Conservation (phyloP, 768 basidiomycete species). For the Melanogaster broomeanus region DNA sequence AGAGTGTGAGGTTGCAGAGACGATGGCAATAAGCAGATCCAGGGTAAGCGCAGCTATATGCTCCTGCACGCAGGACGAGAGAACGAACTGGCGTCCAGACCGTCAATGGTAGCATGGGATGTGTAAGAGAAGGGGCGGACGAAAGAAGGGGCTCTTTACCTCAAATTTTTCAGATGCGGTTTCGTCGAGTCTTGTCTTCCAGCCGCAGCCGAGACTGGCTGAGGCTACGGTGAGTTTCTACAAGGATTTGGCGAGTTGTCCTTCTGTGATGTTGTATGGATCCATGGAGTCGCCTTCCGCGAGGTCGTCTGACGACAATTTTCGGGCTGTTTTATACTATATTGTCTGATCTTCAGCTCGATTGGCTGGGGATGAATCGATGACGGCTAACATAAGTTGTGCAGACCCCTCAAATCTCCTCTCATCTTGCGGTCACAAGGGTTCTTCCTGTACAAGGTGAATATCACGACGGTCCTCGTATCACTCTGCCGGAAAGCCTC, state of each 20-base stretch:
- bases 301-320: slow-evolving; percentile 62
- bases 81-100: too few relatives aligned
- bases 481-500: slow-evolving; percentile 83
- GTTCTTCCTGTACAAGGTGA: slow-evolving; percentile 18
- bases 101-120: too few relatives aligned
- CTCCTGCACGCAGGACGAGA: too few relatives aligned
- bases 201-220: background rate
- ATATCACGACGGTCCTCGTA: slow-evolving; percentile 92
- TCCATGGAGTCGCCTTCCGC: slow-evolving; percentile 46
- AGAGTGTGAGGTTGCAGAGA: too few relatives aligned
- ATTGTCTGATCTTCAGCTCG: slow-evolving; percentile 46
- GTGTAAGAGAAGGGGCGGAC: background rate
- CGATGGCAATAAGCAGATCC: too few relatives aligned
- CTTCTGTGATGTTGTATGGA: slow-evolving; percentile 48
- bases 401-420: background rate
- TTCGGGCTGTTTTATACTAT: slow-evolving; percentile 77
- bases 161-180: background rate
- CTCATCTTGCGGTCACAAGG: background rate
- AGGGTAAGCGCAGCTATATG: too few relatives aligned
- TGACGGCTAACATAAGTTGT: background rate
- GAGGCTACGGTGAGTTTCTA: slow-evolving; percentile 5
- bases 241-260: background rate
- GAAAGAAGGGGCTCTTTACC: too few relatives aligned
- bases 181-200: background rate
- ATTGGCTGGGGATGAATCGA: background rate